Evolutionary conservation across 2,329 filamentous ascomycete genomes (phyloP), one percentile per base, ranked within the genome.

Genomic region (Paecilomyces formosus): DNA sequence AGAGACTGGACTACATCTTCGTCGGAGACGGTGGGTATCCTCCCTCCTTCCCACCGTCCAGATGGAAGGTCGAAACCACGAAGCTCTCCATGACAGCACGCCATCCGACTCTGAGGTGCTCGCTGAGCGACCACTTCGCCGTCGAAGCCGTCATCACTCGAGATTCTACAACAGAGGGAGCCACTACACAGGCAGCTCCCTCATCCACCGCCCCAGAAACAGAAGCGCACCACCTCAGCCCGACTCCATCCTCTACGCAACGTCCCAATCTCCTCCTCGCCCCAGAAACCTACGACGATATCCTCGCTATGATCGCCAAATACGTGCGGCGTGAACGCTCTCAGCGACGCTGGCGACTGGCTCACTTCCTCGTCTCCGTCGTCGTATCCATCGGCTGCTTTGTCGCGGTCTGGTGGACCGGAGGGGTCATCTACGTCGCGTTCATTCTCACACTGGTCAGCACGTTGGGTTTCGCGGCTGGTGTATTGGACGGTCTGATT

Each of bases 1-100:
- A 96, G 72, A 82, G 94, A 22, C 82, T 97, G 54, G 94, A 99
- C 75, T 99, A 99, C 74, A 88, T 99, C 68, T 97, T 99, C 74
- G 87, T 90, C 65, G 85, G 83, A 1, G 82, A 83, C 12, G 82
- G 80, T 12, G 70, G 70, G 33, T 71, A 75, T 59, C 60, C 67
- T 1, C 67, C 67, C 1, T 60, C 63, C 7, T 70, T 68, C 31
- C 70, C 66, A 39, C 62, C 61, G 54, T 72, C 60, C 68, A 74
- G 75, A 58, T 97, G 92, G 92, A 78, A 83, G 12, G 85, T 97
- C 59, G 81, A 85, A 60, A 80, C 82, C 7, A 87, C 84, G 2
- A 82, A 85, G 55, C 88, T 99, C 1, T 87, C 88, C 60, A 91
- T 97, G 85, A 87, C 85, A 21, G 83, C 88, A 70, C 86, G 90